phyloP scores from a whole-genome alignment of 306 rosid genomes.

The Trifolium subterraneum region DNA sequence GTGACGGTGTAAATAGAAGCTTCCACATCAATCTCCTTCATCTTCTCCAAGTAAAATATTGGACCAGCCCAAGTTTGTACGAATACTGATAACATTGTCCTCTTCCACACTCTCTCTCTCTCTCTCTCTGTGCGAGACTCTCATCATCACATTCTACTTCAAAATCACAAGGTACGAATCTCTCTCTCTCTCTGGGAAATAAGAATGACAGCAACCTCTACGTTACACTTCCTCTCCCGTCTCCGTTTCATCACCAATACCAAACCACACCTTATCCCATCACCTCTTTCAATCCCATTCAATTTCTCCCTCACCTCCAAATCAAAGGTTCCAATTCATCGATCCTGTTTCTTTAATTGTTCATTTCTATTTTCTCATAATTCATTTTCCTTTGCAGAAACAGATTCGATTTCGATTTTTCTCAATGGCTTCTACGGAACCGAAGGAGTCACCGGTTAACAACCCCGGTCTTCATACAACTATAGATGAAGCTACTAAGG shows the following conservation, averaged over 20 bases:
- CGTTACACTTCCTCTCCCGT: constrained; percentile 50
- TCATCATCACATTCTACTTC: background rate
- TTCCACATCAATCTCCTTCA: background rate
- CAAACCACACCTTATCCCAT: constrained; percentile 15
- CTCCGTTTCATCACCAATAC: constrained; percentile 50
- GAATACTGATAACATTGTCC: background rate
- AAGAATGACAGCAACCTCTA: constrained; percentile 52
- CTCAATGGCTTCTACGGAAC: constrained; percentile 80
- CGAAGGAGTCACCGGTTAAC: constrained; percentile 68
- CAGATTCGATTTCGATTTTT: constrained; percentile 52
- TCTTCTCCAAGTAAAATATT: background rate
- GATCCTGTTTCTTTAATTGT: background rate
- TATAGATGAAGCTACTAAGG: constrained; percentile 81
- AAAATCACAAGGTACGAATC: constrained; percentile 34
- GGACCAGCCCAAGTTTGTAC: background rate
- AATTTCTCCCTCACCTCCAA: constrained; percentile 41
- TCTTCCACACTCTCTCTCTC: background rate
- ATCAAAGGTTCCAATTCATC: constrained; percentile 54
- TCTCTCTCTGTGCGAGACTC: background rate
- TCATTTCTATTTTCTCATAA: background rate
- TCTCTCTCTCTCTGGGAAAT: background rate
- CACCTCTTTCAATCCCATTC: constrained; percentile 41
- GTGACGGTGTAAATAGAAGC: background rate
- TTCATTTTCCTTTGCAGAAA: constrained; percentile 48
- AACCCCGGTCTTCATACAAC: constrained; percentile 79